phyloP scores from a whole-genome alignment of 495 filamentous ascomycete genomes.

The Trichoderma erinaceum region DNA sequence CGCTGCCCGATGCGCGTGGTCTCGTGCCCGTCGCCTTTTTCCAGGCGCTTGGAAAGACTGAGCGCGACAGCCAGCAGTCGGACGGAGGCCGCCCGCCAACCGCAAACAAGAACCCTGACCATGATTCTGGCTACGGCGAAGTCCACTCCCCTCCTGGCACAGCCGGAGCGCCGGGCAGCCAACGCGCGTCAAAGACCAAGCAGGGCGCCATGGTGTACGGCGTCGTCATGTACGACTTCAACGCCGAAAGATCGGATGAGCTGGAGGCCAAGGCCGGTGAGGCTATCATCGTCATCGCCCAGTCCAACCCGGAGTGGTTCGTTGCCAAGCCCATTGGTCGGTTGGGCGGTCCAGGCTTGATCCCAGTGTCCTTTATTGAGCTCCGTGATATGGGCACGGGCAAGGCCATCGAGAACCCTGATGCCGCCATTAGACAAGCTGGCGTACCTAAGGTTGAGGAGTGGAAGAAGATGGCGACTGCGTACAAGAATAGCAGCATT shows the following conservation, averaged over 20 bases:
- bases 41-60: slow-evolving; percentile 82
- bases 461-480: slow-evolving; percentile 99
- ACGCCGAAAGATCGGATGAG: slow-evolving; percentile 90
- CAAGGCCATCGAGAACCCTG: slow-evolving; percentile 70
- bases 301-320: slow-evolving; percentile 99
- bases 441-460: slow-evolving; percentile 97
- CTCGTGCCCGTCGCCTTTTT: slow-evolving; percentile 92
- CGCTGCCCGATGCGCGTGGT: slow-evolving; percentile 78
- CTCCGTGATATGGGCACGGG: slow-evolving; percentile 90
- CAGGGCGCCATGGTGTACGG: slow-evolving; percentile 90
- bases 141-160: slow-evolving; percentile 26
- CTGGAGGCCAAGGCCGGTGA: slow-evolving; percentile 92
- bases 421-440: slow-evolving; percentile 80
- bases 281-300: slow-evolving; percentile 95
- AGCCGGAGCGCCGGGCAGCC: slow-evolving; percentile 17
- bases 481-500: slow-evolving; percentile 99
- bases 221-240: slow-evolving; percentile 94
- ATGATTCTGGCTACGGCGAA: slow-evolving; percentile 82
- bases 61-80: slow-evolving; percentile 81
- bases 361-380: slow-evolving; percentile 95
- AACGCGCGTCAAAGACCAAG: slow-evolving; percentile 53
- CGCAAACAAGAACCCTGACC: slow-evolving; percentile 43
- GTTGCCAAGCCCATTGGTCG: slow-evolving; percentile 97
- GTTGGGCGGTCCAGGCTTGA: slow-evolving; percentile 87
- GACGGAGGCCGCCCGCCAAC: slow-evolving; percentile 54